Evolutionary conservation across 2,329 filamentous ascomycete genomes (phyloP).

Genomic region (Nemania abortiva): DNA sequence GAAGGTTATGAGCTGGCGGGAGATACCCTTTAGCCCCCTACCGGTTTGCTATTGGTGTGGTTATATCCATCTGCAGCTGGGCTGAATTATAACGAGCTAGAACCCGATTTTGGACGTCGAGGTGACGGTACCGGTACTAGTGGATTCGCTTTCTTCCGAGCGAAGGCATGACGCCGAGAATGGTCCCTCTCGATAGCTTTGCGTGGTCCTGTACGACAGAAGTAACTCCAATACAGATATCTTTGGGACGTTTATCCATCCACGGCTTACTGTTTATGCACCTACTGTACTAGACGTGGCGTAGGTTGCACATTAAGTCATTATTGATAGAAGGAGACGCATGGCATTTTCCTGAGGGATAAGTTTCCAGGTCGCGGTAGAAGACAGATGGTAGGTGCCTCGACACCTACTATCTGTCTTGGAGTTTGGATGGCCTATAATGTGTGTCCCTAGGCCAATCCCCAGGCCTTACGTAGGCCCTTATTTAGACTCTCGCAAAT

Average conservation of each 20-base stretch:
- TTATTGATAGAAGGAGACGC: background rate
- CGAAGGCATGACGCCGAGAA: background rate
- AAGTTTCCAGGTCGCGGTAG: background rate
- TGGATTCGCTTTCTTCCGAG: background rate
- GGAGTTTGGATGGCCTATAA: background rate
- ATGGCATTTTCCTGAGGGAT: background rate
- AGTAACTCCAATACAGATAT: background rate
- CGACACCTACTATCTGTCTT: background rate
- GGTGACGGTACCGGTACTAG: constrained; percentile 4
- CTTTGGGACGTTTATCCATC: background rate
- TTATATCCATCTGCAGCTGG: background rate
- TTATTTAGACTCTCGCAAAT: background rate
- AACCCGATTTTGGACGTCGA: constrained; percentile 15
- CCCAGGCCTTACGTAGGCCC: background rate
- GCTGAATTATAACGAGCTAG: constrained; percentile 10
- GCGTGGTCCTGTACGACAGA: background rate
- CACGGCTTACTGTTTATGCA: constrained; percentile 27
- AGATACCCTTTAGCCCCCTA: background rate
- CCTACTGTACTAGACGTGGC: background rate
- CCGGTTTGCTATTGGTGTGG: constrained; percentile 4
- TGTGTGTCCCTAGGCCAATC: background rate
- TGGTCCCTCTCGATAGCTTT: background rate
- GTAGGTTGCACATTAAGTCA: constrained; percentile 7
- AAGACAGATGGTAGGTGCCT: too few species aligned
- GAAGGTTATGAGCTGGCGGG: constrained; percentile 20